Evolutionary conservation across 352 stramenopile species (phyloP).

Genomic region (Globisporangium nodosum): DNA sequence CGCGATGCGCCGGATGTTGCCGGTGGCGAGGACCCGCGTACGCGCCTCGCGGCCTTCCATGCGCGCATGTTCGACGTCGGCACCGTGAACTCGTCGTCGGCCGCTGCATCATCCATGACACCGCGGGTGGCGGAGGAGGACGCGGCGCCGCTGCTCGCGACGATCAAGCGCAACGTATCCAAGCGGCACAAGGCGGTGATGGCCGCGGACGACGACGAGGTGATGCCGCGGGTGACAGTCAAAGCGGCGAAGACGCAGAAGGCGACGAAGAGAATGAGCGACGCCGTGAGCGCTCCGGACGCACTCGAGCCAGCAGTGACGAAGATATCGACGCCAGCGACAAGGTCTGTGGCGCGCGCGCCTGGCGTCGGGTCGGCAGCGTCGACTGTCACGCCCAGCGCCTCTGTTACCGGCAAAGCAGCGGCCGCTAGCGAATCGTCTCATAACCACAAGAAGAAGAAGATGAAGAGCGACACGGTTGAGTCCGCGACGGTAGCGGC

Average conservation of each 20-base stretch:
- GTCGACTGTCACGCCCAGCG: too few species aligned
- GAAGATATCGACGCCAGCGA: not conserved
- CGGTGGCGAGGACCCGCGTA: constrained; percentile 18
- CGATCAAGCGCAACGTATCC: constrained; percentile 27
- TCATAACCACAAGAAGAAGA: not conserved
- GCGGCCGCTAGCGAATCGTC: not conserved
- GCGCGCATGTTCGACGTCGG: constrained; percentile 54
- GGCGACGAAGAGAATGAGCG: constrained; percentile 9
- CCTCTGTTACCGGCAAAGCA: too few species aligned
- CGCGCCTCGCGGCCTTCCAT: constrained; percentile 45
- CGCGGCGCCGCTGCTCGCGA: constrained; percentile 20
- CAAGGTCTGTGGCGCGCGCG: not conserved
- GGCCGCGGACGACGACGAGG: constrained; percentile 13
- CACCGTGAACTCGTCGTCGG: constrained; percentile 10
- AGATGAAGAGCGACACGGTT: not conserved
- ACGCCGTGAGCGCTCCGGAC: not conserved
- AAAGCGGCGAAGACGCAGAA: constrained; percentile 21
- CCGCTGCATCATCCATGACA: not conserved
- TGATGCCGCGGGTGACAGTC: constrained; percentile 31
- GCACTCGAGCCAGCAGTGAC: constrained; percentile 5
- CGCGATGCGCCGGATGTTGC: constrained; percentile 5
- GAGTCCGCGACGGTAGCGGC: too few species aligned
- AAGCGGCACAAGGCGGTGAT: constrained; percentile 20
- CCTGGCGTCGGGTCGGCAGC: too few species aligned
- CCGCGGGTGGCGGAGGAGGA: constrained; percentile 11